Conservation (phyloP, 805 yeast species). For the Lachancea cidri region DNA sequence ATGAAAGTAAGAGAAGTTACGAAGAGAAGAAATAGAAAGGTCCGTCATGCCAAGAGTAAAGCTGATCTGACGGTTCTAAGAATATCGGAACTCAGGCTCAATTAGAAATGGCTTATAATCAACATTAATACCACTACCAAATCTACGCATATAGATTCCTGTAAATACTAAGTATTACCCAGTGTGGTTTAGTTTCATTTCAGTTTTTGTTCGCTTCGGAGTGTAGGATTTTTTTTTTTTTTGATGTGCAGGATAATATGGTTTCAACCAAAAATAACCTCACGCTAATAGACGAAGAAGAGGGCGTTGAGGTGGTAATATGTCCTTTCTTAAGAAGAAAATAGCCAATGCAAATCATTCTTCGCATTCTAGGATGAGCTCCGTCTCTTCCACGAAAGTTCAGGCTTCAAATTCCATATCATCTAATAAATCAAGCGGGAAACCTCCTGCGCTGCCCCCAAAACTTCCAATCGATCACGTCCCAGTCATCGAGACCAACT, state of each 20-base stretch:
- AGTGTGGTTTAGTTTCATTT: no score
- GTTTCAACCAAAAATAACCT: background rate
- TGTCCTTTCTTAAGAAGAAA: slow-evolving; percentile 27
- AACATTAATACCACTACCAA: no score
- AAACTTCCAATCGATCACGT: slow-evolving; percentile 1
- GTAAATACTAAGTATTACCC: background rate
- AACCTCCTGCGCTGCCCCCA: slow-evolving; percentile 3
- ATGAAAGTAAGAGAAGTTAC: slow-evolving; percentile 68
- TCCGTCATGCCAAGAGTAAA: slow-evolving; percentile 58
- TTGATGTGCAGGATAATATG: background rate
- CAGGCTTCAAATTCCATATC: slow-evolving; percentile 2
- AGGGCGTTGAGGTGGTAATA: background rate
- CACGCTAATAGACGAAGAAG: slow-evolving; percentile 1
- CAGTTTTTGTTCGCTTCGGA: background rate
- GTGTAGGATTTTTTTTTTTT: background rate
- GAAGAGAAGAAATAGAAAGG: slow-evolving; percentile 74
- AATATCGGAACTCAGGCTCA: slow-evolving; percentile 64
- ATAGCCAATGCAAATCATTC: slow-evolving; percentile 18
- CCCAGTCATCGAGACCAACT: background rate
- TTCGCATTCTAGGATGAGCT: slow-evolving; percentile 23
- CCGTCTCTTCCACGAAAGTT: slow-evolving; percentile 18
- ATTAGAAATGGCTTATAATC: no score
- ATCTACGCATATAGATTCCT: background rate
- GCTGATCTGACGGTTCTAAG: slow-evolving; percentile 74
- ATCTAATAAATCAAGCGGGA: slow-evolving; percentile 1